A percentile compares a stretch with the other conserved stretches of the same genome.
phyloP scores from a whole-genome alignment of 257 asterid species.

The Cruciata laevipes region DNA sequence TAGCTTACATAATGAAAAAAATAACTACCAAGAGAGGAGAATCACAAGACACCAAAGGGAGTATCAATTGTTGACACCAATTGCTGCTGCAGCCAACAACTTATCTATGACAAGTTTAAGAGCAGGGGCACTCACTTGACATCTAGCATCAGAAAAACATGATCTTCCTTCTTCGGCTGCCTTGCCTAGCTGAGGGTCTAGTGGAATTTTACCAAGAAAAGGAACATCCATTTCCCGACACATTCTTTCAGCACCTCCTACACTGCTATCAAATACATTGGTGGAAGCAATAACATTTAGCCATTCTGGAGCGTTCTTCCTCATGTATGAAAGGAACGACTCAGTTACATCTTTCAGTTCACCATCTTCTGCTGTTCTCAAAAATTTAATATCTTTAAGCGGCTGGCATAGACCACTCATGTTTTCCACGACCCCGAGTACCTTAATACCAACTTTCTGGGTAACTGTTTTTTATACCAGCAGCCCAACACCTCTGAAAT shows the following conservation, averaged over 20 bases:
- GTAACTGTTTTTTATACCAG: too few relatives aligned
- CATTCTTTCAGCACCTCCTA: slow-evolving; percentile 88
- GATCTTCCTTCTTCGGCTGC: slow-evolving; percentile 95
- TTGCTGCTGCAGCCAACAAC: slow-evolving; percentile 32
- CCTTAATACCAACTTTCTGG: slow-evolving; percentile 60
- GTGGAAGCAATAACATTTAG: slow-evolving; percentile 43
- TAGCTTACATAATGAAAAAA: background rate
- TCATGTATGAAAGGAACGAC: slow-evolving; percentile 41
- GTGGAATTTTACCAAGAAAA: slow-evolving; percentile 78
- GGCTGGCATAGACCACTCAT: slow-evolving; percentile 84
- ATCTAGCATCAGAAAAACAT: slow-evolving; percentile 57
- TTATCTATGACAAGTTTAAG: slow-evolving; percentile 50
- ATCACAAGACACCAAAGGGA: background rate
- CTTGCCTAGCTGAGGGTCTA: slow-evolving; percentile 83
- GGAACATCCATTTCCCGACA: slow-evolving; percentile 75
- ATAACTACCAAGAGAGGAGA: background rate
- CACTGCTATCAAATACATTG: slow-evolving; percentile 77
- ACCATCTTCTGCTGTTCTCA: slow-evolving; percentile 34
- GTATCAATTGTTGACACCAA: slow-evolving; percentile 32
- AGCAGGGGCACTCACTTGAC: slow-evolving; percentile 55
- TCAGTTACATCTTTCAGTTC: slow-evolving; percentile 60
- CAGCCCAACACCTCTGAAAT: too few relatives aligned
- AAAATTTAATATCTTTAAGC: slow-evolving; percentile 48
- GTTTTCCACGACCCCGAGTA: slow-evolving; percentile 89
- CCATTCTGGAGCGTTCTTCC: slow-evolving; percentile 66